Percentiles rank a stretch among this genome's conserved stretches.
Conservation (phyloP, 257 asterid species). For the Solanum sejunctum region DNA sequence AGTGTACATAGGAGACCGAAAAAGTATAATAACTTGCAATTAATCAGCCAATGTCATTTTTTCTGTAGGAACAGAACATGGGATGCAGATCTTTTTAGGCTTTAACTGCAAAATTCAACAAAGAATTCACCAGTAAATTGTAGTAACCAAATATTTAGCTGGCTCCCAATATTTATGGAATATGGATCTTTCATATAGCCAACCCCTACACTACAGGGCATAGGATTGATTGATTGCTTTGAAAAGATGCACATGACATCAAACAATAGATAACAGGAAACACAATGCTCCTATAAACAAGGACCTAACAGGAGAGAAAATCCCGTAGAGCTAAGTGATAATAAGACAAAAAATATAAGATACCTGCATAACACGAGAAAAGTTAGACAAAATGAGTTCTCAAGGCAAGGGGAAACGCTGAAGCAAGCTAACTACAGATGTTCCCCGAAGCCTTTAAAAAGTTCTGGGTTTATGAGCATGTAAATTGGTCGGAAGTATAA, state of each 20-base stretch:
- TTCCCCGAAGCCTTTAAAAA: neutral
- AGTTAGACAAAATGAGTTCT: neutral
- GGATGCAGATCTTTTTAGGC: neutral
- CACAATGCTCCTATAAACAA: neutral
- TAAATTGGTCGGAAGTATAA: neutral
- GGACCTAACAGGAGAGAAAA: neutral
- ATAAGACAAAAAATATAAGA: neutral
- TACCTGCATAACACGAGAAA: neutral
- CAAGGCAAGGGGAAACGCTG: neutral
- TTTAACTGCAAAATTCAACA: neutral
- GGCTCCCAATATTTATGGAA: neutral
- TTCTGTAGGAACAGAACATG: neutral
- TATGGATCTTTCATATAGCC: neutral
- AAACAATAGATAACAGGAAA: neutral
- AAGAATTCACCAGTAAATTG: neutral
- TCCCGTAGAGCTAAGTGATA: neutral
- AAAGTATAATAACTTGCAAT: neutral
- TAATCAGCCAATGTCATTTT: neutral
- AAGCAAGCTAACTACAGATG: neutral
- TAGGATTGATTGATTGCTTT: neutral
- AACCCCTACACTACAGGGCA: neutral
- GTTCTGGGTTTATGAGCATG: neutral
- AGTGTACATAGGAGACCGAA: neutral
- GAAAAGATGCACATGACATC: neutral
- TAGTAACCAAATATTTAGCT: neutral